Conservation (phyloP, 2,329 filamentous ascomycete genomes). For the Aschersonia sp. region DNA sequence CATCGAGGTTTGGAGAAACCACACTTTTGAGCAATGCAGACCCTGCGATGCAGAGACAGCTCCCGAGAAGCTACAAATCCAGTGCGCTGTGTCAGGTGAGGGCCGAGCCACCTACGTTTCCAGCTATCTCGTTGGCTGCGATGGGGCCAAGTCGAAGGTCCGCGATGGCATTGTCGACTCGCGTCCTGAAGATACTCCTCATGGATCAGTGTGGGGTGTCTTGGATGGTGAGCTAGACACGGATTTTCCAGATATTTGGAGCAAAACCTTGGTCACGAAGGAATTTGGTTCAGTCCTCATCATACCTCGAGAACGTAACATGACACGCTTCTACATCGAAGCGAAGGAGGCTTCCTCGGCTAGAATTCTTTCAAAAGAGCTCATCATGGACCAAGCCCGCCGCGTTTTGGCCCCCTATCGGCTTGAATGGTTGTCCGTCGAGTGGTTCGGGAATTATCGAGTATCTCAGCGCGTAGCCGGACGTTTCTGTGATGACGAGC, state of each 20-base stretch:
- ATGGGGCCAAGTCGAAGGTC: not conserved
- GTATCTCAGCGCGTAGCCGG: not conserved
- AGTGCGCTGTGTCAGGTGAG: no score
- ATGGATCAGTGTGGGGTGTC: not conserved
- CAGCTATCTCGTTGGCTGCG: not conserved
- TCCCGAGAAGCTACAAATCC: no score
- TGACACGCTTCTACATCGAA: constrained; percentile 11
- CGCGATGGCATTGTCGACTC: not conserved
- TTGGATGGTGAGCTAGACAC: not conserved
- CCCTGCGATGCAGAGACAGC: not conserved
- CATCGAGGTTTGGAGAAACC: not conserved
- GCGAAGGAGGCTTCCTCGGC: not conserved
- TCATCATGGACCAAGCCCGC: constrained; percentile 39
- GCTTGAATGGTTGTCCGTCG: not conserved
- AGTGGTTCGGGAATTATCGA: constrained; percentile 2
- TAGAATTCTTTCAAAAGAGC: constrained; percentile 19
- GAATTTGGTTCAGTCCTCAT: constrained; percentile 12
- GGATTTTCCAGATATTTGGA: constrained; percentile 1
- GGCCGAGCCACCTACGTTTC: not conserved
- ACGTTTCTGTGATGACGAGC: not conserved
- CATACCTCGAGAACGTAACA: constrained; percentile 11
- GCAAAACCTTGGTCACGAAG: not conserved
- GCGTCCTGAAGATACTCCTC: not conserved
- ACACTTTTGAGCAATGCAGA: not conserved
- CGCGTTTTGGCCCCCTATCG: constrained; percentile 24